Conservation (phyloP, 192 early-diverging fungal genomes). For the Coemansia sp. region DNA sequence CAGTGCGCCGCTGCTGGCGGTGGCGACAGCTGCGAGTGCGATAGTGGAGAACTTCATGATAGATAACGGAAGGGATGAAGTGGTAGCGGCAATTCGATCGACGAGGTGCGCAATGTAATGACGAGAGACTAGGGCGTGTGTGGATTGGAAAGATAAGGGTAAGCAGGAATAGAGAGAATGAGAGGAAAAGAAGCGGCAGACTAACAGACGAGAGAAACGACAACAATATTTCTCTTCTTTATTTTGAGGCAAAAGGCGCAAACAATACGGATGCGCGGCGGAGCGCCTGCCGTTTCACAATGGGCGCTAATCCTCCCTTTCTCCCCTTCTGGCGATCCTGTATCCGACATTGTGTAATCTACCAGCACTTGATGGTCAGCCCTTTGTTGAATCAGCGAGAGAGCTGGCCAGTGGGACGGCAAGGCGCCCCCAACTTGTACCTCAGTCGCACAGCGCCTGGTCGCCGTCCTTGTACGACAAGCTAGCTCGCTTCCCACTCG, state of each 20-base stretch:
- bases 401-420: not conserved
- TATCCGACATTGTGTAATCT: not conserved
- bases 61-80: not conserved
- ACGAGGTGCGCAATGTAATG: not conserved
- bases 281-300: not conserved
- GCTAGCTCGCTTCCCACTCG: too few species aligned
- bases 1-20: constrained; percentile 31
- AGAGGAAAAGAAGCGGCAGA: too few species aligned
- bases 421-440: not conserved
- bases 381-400: not conserved
- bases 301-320: not conserved
- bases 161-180: not conserved
- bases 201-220: not conserved
- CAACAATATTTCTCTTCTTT: not conserved
- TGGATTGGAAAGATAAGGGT: too few species aligned
- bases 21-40: constrained; percentile 28
- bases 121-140: too few species aligned
- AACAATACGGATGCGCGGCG: constrained; percentile 10
- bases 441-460: not conserved
- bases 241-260: not conserved
- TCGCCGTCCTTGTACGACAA: not conserved
- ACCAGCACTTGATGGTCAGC: too few species aligned
- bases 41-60: constrained; percentile 37
- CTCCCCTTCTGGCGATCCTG: constrained; percentile 11
- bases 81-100: not conserved